Conservation (phyloP, 2,329 filamentous ascomycete species). For the Boeremia exigua region DNA sequence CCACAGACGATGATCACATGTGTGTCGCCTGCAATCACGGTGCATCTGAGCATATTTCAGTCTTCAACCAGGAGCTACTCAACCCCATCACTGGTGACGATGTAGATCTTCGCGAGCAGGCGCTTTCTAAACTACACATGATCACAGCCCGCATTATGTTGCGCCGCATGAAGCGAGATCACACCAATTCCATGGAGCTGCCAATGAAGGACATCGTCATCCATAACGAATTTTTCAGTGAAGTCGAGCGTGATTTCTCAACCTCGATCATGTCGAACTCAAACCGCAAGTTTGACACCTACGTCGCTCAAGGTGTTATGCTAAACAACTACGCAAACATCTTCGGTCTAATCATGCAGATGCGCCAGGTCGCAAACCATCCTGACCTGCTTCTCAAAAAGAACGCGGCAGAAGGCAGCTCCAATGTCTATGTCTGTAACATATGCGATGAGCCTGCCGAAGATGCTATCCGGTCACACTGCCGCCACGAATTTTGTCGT, state of each 20-base stretch:
- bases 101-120: conserved; percentile 65
- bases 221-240: conserved; percentile 94
- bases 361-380: conserved; percentile 97
- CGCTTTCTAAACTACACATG: conserved; percentile 81
- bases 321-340: conserved; percentile 94
- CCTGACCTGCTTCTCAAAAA: conserved; percentile 94
- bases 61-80: conserved; percentile 94
- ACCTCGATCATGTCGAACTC: conserved; percentile 94
- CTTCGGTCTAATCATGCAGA: conserved; percentile 98
- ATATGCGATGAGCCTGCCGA: conserved; percentile 97
- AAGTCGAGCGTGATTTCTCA: conserved; percentile 95
- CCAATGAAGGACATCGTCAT: conserved; percentile 93
- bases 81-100: conserved; percentile 70
- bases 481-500: conserved; percentile 91
- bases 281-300: conserved; percentile 89
- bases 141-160: conserved; percentile 96
- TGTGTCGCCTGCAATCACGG: conserved; percentile 74
- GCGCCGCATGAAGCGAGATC: conserved; percentile 89
- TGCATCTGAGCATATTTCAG: conserved; percentile 72
- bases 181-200: conserved; percentile 93
- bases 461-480: conserved; percentile 89
- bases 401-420: conserved; percentile 75
- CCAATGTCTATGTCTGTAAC: conserved; percentile 89
- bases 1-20: conserved; percentile 71
- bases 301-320: conserved; percentile 91